Evolutionary conservation across 805 yeast species (phyloP), one percentile per base, ranked within the genome.

Genomic region (Candida ovalis): DNA sequence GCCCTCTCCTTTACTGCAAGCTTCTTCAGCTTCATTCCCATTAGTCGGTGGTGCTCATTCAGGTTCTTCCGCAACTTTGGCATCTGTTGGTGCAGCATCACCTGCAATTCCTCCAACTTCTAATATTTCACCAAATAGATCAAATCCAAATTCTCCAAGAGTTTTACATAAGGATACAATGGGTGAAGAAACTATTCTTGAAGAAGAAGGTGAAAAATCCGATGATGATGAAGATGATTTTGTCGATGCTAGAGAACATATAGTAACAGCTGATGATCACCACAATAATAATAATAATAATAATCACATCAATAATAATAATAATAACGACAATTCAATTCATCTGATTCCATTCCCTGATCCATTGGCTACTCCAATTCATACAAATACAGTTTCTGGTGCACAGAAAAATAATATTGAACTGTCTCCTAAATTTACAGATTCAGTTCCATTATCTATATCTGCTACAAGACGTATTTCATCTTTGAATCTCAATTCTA

Each of bases 171-270:
- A 39, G 32, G 44, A 42, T 33, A 4, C 39, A 13, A 8, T n/a
- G 4, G 6, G 35, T 15, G 44, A 33, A 1, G 54, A 48, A 13
- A 51, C 54, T 6, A 56, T 56, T 37, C 50, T 46, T 1, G 57
- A 54, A 35, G 61, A 57, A 40, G 53, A 48, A 30, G 47, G 43
- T 4, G 52, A 50, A 17, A 46, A 45, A 13, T 46, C 47, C 2
- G 45, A 52, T 3, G 43, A 45, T 4, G 53, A 47, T 23, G 49
- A 42, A 19, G 53, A 58, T 15, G 52, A 50, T 25, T 62, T 52
- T 51, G 66, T 62, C 27, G 67, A 62, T 49, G 67, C 66, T 18
- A 42, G 30, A 1, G 67, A 62, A 36, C 45, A 30, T 17, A 30
- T 30, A 13, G 17, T 17, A 30, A 15, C 15, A 12, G 30, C 30